A percentile compares a stretch with the other conserved stretches of the same genome.
Conservation (phyloP, 2,329 filamentous ascomycete species). For the Phaeosphaeria sp. region DNA sequence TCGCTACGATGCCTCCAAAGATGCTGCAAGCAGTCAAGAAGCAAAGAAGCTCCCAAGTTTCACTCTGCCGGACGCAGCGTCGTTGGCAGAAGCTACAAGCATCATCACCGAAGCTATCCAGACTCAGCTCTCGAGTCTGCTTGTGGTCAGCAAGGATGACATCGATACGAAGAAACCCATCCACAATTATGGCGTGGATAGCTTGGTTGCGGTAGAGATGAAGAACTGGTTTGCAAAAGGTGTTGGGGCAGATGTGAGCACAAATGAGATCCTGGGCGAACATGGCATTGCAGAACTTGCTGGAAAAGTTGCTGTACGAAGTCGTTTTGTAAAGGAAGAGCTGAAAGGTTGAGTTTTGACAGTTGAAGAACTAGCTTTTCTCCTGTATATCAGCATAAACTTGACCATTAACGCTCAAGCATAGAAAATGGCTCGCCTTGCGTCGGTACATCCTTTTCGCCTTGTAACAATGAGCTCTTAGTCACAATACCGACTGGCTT, state of each 20-base stretch:
- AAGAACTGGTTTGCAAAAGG: constrained; percentile 26
- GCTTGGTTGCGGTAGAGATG: constrained; percentile 27
- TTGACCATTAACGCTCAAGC: too few species aligned
- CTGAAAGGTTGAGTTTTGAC: constrained; percentile 1
- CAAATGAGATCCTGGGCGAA: constrained; percentile 18
- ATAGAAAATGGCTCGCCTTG: too few species aligned
- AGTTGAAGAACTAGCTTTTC: too few species aligned
- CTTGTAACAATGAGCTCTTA: too few species aligned
- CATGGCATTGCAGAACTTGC: constrained; percentile 15
- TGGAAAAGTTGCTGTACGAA: constrained; percentile 13
- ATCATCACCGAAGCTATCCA: constrained; percentile 21
- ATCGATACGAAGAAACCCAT: constrained; percentile 26
- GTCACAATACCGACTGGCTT: too few species aligned
- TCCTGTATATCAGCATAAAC: too few species aligned
- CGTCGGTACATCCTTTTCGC: too few species aligned
- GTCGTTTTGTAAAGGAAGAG: constrained; percentile 15
- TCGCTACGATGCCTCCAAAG: constrained; percentile 6
- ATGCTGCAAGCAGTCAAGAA: constrained; percentile 2
- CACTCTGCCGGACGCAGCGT: constrained; percentile 10
- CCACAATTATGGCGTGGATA: constrained; percentile 27
- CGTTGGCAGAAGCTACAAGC: constrained; percentile 9
- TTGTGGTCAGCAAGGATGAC: constrained; percentile 23
- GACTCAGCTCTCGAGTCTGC: constrained; percentile 15
- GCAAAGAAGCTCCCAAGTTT: constrained; percentile 10
- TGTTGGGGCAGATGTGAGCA: constrained; percentile 15